Conservation (phyloP, 2,329 filamentous ascomycete genomes). For the Dactylonectria estremocensis region DNA sequence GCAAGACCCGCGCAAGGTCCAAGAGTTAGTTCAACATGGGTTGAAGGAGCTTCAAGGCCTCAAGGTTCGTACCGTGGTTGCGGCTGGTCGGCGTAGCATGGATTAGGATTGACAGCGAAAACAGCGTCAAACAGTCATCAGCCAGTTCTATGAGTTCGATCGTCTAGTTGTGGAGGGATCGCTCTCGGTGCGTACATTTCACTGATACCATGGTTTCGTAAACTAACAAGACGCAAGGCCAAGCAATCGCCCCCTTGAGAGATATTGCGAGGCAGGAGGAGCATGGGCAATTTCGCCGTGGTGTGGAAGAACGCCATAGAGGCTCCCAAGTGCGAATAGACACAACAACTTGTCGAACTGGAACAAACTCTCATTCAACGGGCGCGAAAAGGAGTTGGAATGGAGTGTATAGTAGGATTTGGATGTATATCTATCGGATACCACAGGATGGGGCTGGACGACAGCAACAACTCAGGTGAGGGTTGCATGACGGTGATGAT, state of each 20-base stretch:
- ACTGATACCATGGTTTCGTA: not conserved
- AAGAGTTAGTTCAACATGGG: slow-evolving; percentile 92
- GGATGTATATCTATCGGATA: slow-evolving; percentile 50
- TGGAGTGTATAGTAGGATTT: slow-evolving; percentile 47
- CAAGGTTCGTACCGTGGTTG: slow-evolving; percentile 75
- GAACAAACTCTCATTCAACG: slow-evolving; percentile 22
- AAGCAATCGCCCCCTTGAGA: slow-evolving; percentile 78
- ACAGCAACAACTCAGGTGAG: slow-evolving; percentile 28
- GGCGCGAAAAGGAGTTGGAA: slow-evolving; percentile 29
- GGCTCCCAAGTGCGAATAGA: slow-evolving; percentile 29
- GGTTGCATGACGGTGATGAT: slow-evolving; percentile 23
- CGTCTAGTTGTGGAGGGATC: slow-evolving; percentile 92
- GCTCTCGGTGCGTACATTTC: slow-evolving; percentile 71
- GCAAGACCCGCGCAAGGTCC: slow-evolving; percentile 81
- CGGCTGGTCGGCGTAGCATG: not conserved
- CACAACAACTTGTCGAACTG: slow-evolving; percentile 33
- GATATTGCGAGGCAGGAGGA: slow-evolving; percentile 84
- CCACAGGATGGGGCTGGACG: slow-evolving; percentile 33
- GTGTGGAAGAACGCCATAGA: not conserved
- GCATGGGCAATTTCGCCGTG: slow-evolving; percentile 72
- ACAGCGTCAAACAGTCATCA: slow-evolving; percentile 94
- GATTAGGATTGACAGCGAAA: slow-evolving; percentile 23
- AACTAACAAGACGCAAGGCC: slow-evolving; percentile 63
- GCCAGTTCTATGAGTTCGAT: slow-evolving; percentile 95
- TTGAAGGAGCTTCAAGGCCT: slow-evolving; percentile 88